These are phyloP conservation scores for Ciborinia camelliae DNA, from an alignment of 2,329 filamentous ascomycete genomes.

Conservation along the genomic window DNA sequence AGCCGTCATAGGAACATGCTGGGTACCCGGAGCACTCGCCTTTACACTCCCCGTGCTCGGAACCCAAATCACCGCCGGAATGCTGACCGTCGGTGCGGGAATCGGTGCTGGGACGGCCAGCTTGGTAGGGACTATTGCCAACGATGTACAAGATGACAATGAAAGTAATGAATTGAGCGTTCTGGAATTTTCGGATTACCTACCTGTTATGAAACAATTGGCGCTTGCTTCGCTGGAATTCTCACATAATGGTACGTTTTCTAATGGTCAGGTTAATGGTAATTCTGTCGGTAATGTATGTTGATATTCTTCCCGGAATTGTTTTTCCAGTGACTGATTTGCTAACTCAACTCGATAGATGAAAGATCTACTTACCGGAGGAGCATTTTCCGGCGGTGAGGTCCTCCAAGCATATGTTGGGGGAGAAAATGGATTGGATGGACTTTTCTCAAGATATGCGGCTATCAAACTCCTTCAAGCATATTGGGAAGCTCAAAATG, in stretches of 20 bases:
- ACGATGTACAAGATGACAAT: background rate
- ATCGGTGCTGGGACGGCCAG: background rate
- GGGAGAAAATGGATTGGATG: background rate
- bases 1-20: background rate
- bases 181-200: background rate
- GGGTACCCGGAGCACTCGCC: background rate
- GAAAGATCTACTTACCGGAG: background rate
- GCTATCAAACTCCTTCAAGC: background rate
- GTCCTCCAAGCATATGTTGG: background rate
- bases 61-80: background rate
- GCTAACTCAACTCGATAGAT: background rate
- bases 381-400: background rate
- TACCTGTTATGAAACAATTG: background rate
- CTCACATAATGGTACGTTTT: background rate
- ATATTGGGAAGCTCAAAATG: slow-evolving; percentile 1
- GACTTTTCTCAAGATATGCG: background rate
- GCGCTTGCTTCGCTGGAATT: background rate
- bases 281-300: background rate
- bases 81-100: background rate
- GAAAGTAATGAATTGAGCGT: background rate
- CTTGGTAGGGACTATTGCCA: background rate
- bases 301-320: too few species aligned
- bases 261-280: background rate
- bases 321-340: too few species aligned
- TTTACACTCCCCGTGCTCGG: background rate